Base-by-base conservation (phyloP, 2,329 filamentous ascomycete species). In the Boeremia lycopersici region DNA sequence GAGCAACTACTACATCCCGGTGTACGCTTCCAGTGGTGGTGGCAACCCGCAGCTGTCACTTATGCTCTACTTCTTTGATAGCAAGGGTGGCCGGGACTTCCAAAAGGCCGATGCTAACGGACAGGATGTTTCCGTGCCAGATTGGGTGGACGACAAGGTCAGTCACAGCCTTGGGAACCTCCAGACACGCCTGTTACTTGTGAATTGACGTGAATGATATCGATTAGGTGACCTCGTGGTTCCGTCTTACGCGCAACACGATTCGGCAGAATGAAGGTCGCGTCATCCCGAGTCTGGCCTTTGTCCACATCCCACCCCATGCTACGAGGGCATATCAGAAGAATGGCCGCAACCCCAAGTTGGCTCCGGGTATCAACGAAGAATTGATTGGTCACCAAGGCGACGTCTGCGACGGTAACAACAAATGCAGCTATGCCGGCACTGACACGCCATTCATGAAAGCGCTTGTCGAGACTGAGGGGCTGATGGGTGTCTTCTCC, bases 41-140 rank as follows among this genome's bases (percentile, higher is more conserved):
- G 53, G 51, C 12, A 64, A 62, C 8, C 49, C 58, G 7, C 36
- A 52, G 2, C 56, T 72, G 6, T 79, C 53, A 49, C 81, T 84
- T 6, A 61, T 91, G 0, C 76, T 91, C 1, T 91, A 87, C 86
- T 90, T 90, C 74, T 90, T 91, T 63, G 89, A 91, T 64, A 71
- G 67, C 52, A 69, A 62, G 38, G 69, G 68, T 41, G 71, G 70
- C 2, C 58, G 53, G 11, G 50, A 56, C 17, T 69, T 61, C 31
- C 25, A 28, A 4, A 53, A 48, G 19, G 28, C 26, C 33, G 52
- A 70, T 19, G 55, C 59, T 8, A 49, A 41, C 2, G 62, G 63
- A 1, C 38, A 59, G 0, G 61, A 67, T 9, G 49, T 62, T 8
- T 35, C 57, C 0, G 51, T 65, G 1, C 38, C 35, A 0, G 52